phyloP scores from a whole-genome alignment of 1,284 basidiomycete species.

The Omphalotus olearius region DNA sequence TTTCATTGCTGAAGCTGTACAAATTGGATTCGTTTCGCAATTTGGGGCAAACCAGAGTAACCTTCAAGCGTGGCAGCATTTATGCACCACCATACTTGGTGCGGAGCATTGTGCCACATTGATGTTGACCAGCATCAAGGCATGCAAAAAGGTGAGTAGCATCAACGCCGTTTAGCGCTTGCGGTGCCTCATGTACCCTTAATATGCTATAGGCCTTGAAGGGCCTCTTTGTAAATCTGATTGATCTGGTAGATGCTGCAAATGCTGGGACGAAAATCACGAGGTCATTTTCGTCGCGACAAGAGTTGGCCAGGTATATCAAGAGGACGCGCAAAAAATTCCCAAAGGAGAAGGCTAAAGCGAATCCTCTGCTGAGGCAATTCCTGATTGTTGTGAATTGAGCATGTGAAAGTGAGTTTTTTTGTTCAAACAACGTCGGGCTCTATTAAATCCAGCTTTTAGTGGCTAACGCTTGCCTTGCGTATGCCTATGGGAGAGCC shows the following conservation, averaged over 20 bases:
- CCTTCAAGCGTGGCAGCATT: constrained; percentile 9
- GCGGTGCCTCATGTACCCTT: background rate
- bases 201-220: constrained; percentile 7
- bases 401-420: background rate
- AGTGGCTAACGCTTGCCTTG: no score
- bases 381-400: constrained; percentile 14
- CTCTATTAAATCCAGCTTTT: no score
- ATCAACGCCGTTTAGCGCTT: background rate
- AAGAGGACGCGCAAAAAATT: constrained; percentile 15
- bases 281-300: constrained; percentile 6
- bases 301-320: constrained; percentile 15
- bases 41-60: constrained; percentile 11
- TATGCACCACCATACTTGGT: constrained; percentile 8
- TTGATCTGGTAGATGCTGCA: constrained; percentile 19
- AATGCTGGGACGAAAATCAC: constrained; percentile 7
- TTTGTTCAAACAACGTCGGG: no score
- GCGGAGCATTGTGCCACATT: background rate
- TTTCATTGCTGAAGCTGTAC: constrained; percentile 8
- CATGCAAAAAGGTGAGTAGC: constrained; percentile 11
- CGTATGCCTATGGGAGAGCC: no score
- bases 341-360: constrained; percentile 16
- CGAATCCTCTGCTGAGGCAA: constrained; percentile 12
- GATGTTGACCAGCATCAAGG: constrained; percentile 7
- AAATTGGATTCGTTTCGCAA: constrained; percentile 6
- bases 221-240: constrained; percentile 18